Evolutionary conservation across 2,329 filamentous ascomycete species (phyloP).

Genomic region (Amesomyces nigricolor): DNA sequence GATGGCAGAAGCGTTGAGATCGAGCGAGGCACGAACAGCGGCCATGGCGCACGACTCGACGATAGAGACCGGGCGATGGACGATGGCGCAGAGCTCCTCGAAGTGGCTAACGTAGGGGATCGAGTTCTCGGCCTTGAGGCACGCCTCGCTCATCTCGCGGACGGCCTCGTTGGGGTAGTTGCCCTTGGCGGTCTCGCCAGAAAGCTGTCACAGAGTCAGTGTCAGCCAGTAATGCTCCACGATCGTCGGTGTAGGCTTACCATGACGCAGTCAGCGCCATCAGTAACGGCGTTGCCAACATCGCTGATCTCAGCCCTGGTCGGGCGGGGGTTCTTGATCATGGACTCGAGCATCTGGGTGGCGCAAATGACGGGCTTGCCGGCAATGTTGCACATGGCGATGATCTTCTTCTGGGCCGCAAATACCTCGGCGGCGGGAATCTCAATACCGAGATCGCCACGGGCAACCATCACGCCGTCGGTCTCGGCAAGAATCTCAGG

Average conservation of each 20-base stretch:
- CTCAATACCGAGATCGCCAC: slow-evolving; percentile 97
- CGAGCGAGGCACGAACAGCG: slow-evolving; percentile 88
- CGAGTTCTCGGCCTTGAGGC: slow-evolving; percentile 91
- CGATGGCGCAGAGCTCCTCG: slow-evolving; percentile 84
- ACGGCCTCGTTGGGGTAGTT: slow-evolving; percentile 89
- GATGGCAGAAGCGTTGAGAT: slow-evolving; percentile 94
- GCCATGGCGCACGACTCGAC: slow-evolving; percentile 96
- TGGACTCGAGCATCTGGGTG: slow-evolving; percentile 99
- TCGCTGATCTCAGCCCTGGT: slow-evolving; percentile 98
- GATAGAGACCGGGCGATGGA: slow-evolving; percentile 76
- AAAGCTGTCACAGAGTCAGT: slow-evolving; percentile 47
- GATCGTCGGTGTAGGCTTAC: slow-evolving; percentile 10
- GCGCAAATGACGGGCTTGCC: slow-evolving; percentile 99
- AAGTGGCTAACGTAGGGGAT: slow-evolving; percentile 97
- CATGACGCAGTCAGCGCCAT: slow-evolving; percentile 99
- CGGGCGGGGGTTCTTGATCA: slow-evolving; percentile 99
- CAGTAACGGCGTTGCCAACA: slow-evolving; percentile 94
- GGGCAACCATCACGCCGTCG: slow-evolving; percentile 99
- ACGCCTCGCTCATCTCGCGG: slow-evolving; percentile 96
- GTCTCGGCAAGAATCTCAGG: slow-evolving; percentile 92
- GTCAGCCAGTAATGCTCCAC: no score
- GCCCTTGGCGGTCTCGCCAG: slow-evolving; percentile 97
- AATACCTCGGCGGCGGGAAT: slow-evolving; percentile 98
- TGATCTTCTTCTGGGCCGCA: slow-evolving; percentile 99
- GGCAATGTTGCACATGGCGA: slow-evolving; percentile 99